Evolutionary conservation across 2,329 filamentous ascomycete species (phyloP).

Genomic region (Ceratocystiopsis sp.): DNA sequence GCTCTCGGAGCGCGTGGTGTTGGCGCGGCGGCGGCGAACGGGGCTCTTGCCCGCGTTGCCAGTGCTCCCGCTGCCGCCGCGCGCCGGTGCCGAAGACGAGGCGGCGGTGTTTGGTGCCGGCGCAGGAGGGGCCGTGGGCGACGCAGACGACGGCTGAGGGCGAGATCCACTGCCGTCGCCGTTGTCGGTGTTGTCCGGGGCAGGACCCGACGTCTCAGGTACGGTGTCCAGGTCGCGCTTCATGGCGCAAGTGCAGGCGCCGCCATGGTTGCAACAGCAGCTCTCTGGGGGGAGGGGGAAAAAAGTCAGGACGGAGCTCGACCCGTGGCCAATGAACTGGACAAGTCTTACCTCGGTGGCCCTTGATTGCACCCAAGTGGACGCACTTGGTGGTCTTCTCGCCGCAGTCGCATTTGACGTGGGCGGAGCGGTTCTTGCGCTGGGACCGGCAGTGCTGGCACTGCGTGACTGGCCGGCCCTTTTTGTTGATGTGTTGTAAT

Average conservation of each 20-base stretch:
- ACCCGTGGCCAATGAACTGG: too few species aligned
- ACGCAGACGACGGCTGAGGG: too few species aligned
- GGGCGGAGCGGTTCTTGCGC: slow-evolving; percentile 88
- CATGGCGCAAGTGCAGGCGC: slow-evolving; percentile 45
- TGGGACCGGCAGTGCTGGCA: slow-evolving; percentile 91
- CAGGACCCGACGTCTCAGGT: slow-evolving; percentile 24
- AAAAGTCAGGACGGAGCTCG: not conserved
- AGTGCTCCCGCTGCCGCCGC: slow-evolving; percentile 4
- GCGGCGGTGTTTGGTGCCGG: too few species aligned
- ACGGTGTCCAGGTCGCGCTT: slow-evolving; percentile 52
- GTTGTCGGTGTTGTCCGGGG: too few species aligned
- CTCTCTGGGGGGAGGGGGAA: slow-evolving; percentile 28
- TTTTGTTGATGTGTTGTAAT: slow-evolving; percentile 90
- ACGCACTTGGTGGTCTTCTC: slow-evolving; percentile 67
- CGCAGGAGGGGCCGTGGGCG: too few species aligned
- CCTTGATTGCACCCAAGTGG: slow-evolving; percentile 38
- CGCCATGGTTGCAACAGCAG: slow-evolving; percentile 55
- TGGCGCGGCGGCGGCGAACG: slow-evolving; percentile 23
- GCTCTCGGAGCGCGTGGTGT: slow-evolving; percentile 44
- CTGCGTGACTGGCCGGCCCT: slow-evolving; percentile 93
- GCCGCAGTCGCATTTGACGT: slow-evolving; percentile 93
- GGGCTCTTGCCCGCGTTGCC: slow-evolving; percentile 23
- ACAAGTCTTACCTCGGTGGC: slow-evolving; percentile 44
- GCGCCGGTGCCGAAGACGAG: too few species aligned
- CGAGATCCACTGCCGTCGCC: too few species aligned